A percentile compares a stretch with the other conserved stretches of the same genome.
These are phyloP conservation scores for Austropuccinia psidii DNA, from an alignment of 1,284 basidiomycete genomes.

Conservation along the genomic window DNA sequence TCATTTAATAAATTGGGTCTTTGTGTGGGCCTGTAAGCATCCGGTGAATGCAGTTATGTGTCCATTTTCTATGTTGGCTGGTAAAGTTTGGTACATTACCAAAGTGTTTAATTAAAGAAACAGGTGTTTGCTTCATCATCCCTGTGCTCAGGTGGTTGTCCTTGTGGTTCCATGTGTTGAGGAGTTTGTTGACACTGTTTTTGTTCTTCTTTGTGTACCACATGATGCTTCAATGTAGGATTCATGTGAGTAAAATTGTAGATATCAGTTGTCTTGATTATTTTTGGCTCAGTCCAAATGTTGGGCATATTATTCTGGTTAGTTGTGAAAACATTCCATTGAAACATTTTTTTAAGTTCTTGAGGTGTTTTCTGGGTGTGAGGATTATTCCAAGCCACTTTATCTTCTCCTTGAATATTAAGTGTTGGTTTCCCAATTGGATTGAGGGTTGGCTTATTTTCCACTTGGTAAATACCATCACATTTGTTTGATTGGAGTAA, in stretches of 20 bases:
- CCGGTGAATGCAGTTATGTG: background rate
- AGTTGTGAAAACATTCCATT: background rate
- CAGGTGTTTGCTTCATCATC: background rate
- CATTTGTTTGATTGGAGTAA: background rate
- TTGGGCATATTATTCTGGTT: background rate
- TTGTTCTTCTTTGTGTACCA: background rate
- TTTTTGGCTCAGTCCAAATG: background rate
- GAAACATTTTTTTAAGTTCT: background rate
- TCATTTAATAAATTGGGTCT: background rate
- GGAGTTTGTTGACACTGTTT: background rate
- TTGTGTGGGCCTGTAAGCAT: background rate
- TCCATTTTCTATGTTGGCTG: background rate
- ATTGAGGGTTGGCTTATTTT: background rate
- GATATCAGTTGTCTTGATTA: background rate
- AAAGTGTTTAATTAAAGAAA: background rate
- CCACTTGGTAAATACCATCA: background rate
- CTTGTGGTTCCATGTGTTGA: background rate
- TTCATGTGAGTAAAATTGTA: background rate
- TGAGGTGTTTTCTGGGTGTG: background rate
- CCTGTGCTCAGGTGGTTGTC: background rate
- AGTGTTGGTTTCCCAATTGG: background rate
- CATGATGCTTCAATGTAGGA: conserved; percentile 1
- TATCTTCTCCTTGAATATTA: background rate
- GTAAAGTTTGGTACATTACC: background rate
- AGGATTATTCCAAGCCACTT: background rate